Base-by-base conservation (phyloP, 2,329 filamentous ascomycete species). In the Colletotrichum lentis region DNA sequence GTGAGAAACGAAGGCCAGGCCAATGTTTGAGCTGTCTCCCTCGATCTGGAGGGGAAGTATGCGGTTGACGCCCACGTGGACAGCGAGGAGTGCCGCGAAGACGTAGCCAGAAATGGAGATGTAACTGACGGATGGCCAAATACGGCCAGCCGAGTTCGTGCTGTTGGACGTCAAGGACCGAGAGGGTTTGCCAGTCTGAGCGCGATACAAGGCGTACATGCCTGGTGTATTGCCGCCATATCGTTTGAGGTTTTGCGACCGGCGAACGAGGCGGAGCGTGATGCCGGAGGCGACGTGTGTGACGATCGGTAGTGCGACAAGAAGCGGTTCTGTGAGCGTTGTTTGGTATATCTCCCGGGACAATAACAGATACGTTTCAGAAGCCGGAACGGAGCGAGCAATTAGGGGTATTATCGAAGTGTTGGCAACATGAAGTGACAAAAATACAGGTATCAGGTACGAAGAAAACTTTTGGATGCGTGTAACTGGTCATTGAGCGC, bases 261-360 rank as follows among this genome's bases (percentile, higher is more conserved):
- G 86, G 27, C 94, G 86, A 70, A 95, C 84, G 5, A 96, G 82
- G 16, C 96, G 91, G 52, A 97, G 82, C 0, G 88, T 88, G 6
- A 97, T 76, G 43, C 95, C 94, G 0, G 93, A 91, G 16, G 86
- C 83, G 50, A 97, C 83, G 77, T 98, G 95, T 2, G 90, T 86
- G 66, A 89, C 77, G 24, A 97, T 82, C 2, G 95, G 94, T 2
- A 93, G 78, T 50, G 85, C 88, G 69, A 98, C 87, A 69, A 98
- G 84, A 22, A 96, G 81, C 3, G 93, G 92, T 76, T 97, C 94
- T 59, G 91, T 85, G 18, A 92, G 82, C 2, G 90, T 85, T 1
- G 93, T 94, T 79, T 97, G 95, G 82, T 98, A 98, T 78, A 96
- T 89, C 56, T 96, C 94, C 69, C 95, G 89, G 35, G 94, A 94